Evolutionary conservation across 768 basidiomycete genomes (phyloP), one percentile per base, ranked within the genome.

Genomic region (Tylopilus sp.): DNA sequence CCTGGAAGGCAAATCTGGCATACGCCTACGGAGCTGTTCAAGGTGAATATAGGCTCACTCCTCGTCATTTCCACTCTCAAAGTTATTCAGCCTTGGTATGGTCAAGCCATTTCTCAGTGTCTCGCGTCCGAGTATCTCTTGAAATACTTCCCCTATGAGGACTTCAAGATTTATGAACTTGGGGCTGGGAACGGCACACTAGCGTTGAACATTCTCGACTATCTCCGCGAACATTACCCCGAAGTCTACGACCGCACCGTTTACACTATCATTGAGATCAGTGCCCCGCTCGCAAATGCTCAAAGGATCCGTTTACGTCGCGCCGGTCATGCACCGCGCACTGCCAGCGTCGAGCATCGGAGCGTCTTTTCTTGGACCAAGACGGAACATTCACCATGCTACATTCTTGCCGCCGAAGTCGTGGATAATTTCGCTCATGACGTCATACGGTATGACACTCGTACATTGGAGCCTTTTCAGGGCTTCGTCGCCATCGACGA

Each of bases 371-470:
- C 86, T 38, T 97, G 91, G 91, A 74, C 84, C 45, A 75, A 69
- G 28, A 80, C 73, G 49, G 89, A 92, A 55, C 75, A 82, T 1
- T 82, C 92, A 3, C 89, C 92, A 35, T 98, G 95, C 69, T 98
- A 88, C 68, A 86, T 99, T 61, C 68, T 99, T 21, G 95, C 93
- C 2, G 81, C 98, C 76, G 97, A 99, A 73, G 97, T 99, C 30
- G 80, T 97, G 88, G 95, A 98, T 70, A 99, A 99, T 69, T 95
- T 98, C 60, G 87, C 93, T 1, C 95, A 98, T 65, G 97, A 99
- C 64, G 78, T 95, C 60, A 79, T 99, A 38, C 88, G 95, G 30
- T 98, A 98, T 62, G 87, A 95, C 64, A 71, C 88, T 40, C 72
- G 77, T 23, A 90, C 88, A 2, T 75, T 92, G 52, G 74, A 85